A percentile compares a stretch with the other conserved stretches of the same genome.
Evolutionary conservation across 2,329 filamentous ascomycete genomes (phyloP).

Genomic region (Didymella segeticola): DNA sequence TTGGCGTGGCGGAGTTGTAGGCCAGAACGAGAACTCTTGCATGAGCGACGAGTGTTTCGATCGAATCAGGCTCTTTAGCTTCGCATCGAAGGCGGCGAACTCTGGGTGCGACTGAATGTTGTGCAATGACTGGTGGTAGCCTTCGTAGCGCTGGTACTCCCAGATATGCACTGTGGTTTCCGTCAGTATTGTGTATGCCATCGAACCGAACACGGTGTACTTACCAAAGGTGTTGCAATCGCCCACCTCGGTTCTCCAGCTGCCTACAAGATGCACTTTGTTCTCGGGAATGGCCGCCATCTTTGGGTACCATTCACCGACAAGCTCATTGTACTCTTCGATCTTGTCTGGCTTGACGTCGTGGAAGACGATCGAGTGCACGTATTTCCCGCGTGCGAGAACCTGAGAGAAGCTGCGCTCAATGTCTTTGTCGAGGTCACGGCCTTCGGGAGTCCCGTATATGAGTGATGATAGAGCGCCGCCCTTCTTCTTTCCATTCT

Average conservation of each 20-base stretch:
- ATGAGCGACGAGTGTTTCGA: slow-evolving; percentile 90
- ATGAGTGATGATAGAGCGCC: slow-evolving; percentile 82
- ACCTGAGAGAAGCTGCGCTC: slow-evolving; percentile 96
- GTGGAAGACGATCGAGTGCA: slow-evolving; percentile 97
- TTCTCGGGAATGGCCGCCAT: slow-evolving; percentile 87
- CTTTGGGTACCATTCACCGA: slow-evolving; percentile 89
- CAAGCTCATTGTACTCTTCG: slow-evolving; percentile 89
- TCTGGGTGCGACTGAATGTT: slow-evolving; percentile 83
- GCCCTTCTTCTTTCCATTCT: slow-evolving; percentile 68
- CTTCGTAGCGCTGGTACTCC: slow-evolving; percentile 97
- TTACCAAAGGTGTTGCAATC: slow-evolving; percentile 96
- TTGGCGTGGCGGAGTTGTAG: slow-evolving; percentile 86
- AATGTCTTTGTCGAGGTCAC: slow-evolving; percentile 93
- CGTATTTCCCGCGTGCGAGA: slow-evolving; percentile 93
- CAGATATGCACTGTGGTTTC: slow-evolving; percentile 87
- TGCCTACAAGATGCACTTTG: slow-evolving; percentile 94
- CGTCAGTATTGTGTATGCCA: slow-evolving; percentile 7
- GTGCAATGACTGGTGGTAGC: slow-evolving; percentile 91
- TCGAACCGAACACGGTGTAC: slow-evolving; percentile 27
- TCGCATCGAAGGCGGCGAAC: slow-evolving; percentile 80
- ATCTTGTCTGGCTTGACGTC: slow-evolving; percentile 94
- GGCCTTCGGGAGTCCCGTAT: slow-evolving; percentile 94
- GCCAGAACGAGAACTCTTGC: slow-evolving; percentile 99
- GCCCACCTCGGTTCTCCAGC: slow-evolving; percentile 97
- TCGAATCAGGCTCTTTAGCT: slow-evolving; percentile 84